Evolutionary conservation across 2,329 filamentous ascomycete species (phyloP).

Genomic region (Metarhizium guizhouense): DNA sequence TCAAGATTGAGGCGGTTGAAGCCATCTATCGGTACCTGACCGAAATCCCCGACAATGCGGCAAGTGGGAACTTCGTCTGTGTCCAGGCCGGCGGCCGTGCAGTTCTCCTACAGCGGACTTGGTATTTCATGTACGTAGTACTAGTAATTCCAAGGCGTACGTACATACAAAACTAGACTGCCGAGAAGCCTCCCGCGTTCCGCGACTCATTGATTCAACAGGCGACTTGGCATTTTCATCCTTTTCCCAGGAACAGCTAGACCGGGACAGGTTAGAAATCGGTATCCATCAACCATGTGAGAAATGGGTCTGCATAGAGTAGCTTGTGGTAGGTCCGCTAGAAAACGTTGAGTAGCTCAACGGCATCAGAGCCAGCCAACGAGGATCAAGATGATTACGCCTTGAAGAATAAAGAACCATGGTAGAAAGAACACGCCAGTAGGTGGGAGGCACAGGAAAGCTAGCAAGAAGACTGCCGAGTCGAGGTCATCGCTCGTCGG

Average conservation of each 20-base stretch:
- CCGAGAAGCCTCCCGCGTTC: too few relatives aligned
- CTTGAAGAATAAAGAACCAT: neutral
- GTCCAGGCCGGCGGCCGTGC: neutral
- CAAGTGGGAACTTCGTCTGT: neutral
- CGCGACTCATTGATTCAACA: neutral
- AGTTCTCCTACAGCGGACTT: too few relatives aligned
- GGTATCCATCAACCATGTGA: neutral
- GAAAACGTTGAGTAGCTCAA: neutral
- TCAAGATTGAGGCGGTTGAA: neutral
- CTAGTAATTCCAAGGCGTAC: too few relatives aligned
- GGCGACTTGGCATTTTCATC: neutral
- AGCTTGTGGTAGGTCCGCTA: neutral
- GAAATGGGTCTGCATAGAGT: neutral
- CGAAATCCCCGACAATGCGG: neutral
- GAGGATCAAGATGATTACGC: neutral
- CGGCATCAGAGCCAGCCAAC: neutral
- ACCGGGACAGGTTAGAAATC: neutral
- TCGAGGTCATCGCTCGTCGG: neutral
- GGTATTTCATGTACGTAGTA: too few relatives aligned
- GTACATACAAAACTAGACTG: too few relatives aligned
- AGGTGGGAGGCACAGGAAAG: neutral
- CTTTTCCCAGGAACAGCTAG: neutral
- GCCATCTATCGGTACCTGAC: neutral
- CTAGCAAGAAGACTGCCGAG: neutral
- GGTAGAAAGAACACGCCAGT: neutral